Conservation (phyloP, 192 early-diverging fungal genomes). For the Gaertneriomyces sp. region DNA sequence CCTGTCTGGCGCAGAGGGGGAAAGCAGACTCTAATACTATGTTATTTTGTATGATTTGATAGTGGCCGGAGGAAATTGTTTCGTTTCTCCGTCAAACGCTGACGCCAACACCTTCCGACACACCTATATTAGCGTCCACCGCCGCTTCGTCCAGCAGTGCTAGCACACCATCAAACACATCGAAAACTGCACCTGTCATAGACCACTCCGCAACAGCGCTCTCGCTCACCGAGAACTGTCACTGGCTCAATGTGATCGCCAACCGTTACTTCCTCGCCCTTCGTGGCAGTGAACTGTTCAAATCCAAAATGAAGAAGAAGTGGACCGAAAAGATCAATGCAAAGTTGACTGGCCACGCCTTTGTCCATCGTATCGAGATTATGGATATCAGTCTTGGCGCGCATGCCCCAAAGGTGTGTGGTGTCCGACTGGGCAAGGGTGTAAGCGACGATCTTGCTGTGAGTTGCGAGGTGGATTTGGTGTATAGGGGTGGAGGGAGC, state of each 20-base stretch:
- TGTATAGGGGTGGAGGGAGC: conserved; percentile 48
- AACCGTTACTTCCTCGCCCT: conserved; percentile 51
- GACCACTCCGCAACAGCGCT: conserved; percentile 7
- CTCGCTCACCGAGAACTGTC: conserved; percentile 28
- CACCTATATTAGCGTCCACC: conserved; percentile 16
- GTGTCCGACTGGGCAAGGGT: conserved; percentile 44
- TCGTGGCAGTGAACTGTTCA: conserved; percentile 42
- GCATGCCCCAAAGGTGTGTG: conserved; percentile 40
- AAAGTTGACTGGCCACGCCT: conserved; percentile 48
- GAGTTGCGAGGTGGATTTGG: conserved; percentile 45
- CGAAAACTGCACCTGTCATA: not conserved
- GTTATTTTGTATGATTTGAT: not conserved
- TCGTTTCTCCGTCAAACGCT: conserved; percentile 34
- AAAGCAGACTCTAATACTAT: too few relatives aligned
- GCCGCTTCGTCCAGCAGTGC: not conserved
- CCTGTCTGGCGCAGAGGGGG: too few relatives aligned
- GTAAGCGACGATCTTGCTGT: conserved; percentile 54
- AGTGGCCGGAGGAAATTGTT: conserved; percentile 46
- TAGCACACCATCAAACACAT: not conserved
- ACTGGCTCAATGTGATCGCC: conserved; percentile 49
- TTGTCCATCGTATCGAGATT: conserved; percentile 38
- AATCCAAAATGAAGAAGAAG: conserved; percentile 30
- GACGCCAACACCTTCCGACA: conserved; percentile 25
- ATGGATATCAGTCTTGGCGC: conserved; percentile 47
- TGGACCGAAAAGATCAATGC: conserved; percentile 42